These are phyloP conservation scores for Rhododendron vialii DNA, from an alignment of 148 eudicot genomes.

Conservation along the genomic window DNA sequence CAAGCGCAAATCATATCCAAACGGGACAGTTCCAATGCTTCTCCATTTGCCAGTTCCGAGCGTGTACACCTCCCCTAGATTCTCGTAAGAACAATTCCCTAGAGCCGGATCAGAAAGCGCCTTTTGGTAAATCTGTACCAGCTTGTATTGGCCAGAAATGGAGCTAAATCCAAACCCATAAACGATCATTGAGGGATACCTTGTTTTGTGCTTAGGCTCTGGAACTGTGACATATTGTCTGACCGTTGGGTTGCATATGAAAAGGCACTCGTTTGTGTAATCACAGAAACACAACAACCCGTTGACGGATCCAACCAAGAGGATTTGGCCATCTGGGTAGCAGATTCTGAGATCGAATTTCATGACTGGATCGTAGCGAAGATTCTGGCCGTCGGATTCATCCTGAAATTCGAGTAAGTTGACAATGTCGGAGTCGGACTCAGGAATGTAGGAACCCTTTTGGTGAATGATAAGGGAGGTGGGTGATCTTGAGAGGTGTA, in stretches of 20 bases:
- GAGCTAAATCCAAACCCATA: constrained; percentile 2
- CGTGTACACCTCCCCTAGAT: not conserved
- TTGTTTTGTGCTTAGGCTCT: not conserved
- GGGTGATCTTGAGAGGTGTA: not conserved
- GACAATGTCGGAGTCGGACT: not conserved
- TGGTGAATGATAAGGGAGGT: not conserved
- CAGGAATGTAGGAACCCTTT: not conserved
- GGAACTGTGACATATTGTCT: not conserved
- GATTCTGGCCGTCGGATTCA: not conserved
- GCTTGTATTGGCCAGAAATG: constrained; percentile 1
- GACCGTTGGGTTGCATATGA: not conserved
- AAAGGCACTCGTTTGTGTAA: not conserved
- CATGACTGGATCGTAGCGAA: not conserved
- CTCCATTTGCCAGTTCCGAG: not conserved
- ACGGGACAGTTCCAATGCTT: not conserved
- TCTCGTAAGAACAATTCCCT: not conserved
- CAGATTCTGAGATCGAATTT: not conserved
- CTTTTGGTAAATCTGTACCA: not conserved
- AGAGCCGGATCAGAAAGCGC: not conserved
- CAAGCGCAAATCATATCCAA: not conserved
- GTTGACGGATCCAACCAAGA: constrained; percentile 1
- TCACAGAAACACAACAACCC: constrained; percentile 1
- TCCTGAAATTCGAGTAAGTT: not conserved
- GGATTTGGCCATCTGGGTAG: not conserved
- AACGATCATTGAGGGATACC: not conserved